phyloP scores from a whole-genome alignment of 306 rosid species.

The Carpinus fangiana region DNA sequence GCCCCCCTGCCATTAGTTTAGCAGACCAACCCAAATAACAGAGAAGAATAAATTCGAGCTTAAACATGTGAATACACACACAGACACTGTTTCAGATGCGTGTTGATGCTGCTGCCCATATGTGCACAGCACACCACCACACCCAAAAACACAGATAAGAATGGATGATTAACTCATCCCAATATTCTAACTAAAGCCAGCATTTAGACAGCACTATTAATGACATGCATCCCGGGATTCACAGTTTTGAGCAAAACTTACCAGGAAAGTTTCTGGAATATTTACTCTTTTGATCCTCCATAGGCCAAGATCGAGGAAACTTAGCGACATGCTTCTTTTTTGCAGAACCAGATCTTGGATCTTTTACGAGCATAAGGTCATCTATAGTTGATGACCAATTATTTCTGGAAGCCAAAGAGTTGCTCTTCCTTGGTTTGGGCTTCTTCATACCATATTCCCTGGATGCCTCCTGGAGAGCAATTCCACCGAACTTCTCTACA shows the following conservation, averaged over 20 bases:
- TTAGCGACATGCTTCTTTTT: constrained; percentile 60
- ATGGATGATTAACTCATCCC: not conserved
- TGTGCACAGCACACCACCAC: not conserved
- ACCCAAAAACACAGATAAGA: not conserved
- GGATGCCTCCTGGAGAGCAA: constrained; percentile 81
- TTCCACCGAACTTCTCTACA: constrained; percentile 67
- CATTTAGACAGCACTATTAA: not conserved
- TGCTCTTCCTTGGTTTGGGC: constrained; percentile 48
- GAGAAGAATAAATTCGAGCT: not conserved
- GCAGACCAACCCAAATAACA: not conserved
- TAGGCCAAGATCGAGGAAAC: constrained; percentile 80
- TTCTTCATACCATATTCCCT: constrained; percentile 66
- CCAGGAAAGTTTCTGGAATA: constrained; percentile 65
- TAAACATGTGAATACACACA: not conserved
- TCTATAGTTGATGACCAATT: constrained; percentile 47
- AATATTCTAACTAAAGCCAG: not conserved
- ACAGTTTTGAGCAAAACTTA: constrained; percentile 26
- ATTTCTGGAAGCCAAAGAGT: constrained; percentile 23
- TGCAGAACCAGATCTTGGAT: constrained; percentile 48
- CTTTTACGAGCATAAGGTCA: constrained; percentile 58
- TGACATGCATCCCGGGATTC: not conserved
- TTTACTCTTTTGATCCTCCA: constrained; percentile 60
- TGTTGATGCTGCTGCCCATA: not conserved
- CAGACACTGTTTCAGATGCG: not conserved
- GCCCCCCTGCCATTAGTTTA: not conserved